Evolutionary conservation across 176 grass and related monocot genomes (phyloP), one percentile per base, ranked within the genome.

Genomic region (Oryza nivara): DNA sequence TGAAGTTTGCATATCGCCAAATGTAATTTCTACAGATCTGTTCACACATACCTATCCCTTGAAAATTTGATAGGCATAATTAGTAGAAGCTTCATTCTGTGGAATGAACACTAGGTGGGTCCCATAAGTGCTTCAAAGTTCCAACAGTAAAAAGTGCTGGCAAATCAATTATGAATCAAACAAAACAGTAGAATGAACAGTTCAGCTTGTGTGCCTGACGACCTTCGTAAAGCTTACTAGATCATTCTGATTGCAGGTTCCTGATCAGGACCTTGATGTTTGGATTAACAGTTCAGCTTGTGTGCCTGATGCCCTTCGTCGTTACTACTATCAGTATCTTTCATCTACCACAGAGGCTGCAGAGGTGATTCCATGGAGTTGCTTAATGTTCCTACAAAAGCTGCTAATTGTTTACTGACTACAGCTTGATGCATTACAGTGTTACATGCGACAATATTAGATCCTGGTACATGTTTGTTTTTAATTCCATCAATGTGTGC

Each of bases 311-410:
- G 96, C 96, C 73, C 85, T 98, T 67, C 91, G 91, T 41, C 89
- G 96, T 72, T 95, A 95, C 87, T 98, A 98, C 85, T 98, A 95
- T 88, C 93, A 95, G 47, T 98, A 98, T 79, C 93, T 98, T 88
- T 98, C 96, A 82, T 93, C 96, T 84, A 92, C 88, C 79, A 87
- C 93, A 67, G 89, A 98, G 81, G 96, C 91, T 73, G 96, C 96
- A 78, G 96, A 98, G 96, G 92, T 92, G 84, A 43, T 79, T 64
- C 70, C 46, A 80, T 80, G 80, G 34, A 43, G 13, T 87, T 70
- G 47, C 75, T 80, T 79, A 70, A 11, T 17, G 13, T 23, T 70
- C 16, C 17, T 16, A 43, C 60, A 80, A 60, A 61, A 60, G 30
- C 40, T 60, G 22, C 14, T 52, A 82, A 82, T 44, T 73, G 20